Conservation (phyloP, 768 basidiomycete genomes). For the Lentinula aciculospora region DNA sequence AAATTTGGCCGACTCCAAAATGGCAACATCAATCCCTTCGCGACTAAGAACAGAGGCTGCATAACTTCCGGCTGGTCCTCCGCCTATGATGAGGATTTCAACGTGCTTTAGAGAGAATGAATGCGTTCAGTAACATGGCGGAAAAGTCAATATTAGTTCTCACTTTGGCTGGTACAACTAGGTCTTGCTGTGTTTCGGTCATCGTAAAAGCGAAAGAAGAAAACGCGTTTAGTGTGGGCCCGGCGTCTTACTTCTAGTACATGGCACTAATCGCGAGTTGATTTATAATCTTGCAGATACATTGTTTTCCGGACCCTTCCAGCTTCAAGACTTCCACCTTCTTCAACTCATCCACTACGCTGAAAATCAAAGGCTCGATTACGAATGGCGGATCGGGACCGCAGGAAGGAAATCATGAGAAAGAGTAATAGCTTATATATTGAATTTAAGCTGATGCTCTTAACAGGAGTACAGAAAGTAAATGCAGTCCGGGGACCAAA, state of each 20-base stretch:
- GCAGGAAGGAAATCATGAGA: not conserved
- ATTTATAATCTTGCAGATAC: not conserved
- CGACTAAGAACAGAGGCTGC: constrained; percentile 22
- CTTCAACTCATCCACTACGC: not conserved
- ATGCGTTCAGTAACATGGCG: not conserved
- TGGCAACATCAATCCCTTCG: constrained; percentile 22
- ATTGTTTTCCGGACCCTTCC: not conserved
- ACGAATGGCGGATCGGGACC: not conserved
- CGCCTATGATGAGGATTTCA: constrained; percentile 39
- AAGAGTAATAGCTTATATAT: not conserved
- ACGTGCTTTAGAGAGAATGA: constrained; percentile 24
- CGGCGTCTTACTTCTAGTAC: not conserved
- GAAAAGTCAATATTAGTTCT: not conserved
- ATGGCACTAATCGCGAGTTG: not conserved
- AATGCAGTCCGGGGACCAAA: not conserved
- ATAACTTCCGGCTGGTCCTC: constrained; percentile 22
- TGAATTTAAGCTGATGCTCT: no score
- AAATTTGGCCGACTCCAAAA: constrained; percentile 20
- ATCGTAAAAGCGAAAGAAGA: not conserved
- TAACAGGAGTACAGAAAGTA: not conserved
- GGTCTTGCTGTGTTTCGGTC: not conserved
- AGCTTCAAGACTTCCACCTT: not conserved
- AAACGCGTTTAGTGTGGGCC: not conserved
- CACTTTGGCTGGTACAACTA: not conserved
- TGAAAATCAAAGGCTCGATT: not conserved